Evolutionary conservation across 176 grass and related monocot genomes (phyloP).

Genomic region (Phragmites australis): DNA sequence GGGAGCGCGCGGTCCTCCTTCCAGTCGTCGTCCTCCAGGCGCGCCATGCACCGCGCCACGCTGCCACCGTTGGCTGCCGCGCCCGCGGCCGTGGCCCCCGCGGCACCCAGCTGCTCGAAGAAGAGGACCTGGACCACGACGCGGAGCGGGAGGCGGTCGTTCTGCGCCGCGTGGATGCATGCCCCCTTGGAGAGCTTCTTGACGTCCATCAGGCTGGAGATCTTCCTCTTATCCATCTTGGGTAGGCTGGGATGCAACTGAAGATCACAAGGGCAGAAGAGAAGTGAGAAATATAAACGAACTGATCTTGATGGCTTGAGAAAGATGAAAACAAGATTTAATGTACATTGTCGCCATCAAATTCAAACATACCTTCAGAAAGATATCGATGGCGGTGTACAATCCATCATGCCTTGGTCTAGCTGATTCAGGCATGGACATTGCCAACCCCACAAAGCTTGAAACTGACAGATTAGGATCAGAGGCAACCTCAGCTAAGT

Average conservation of each 20-base stretch:
- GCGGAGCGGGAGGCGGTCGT: conserved; percentile 67
- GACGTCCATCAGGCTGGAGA: conserved; percentile 64
- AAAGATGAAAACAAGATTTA: not conserved
- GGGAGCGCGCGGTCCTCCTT: conserved; percentile 25
- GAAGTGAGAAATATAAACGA: not conserved
- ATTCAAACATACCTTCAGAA: conserved; percentile 56
- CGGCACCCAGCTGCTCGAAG: conserved; percentile 67
- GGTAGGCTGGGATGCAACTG: conserved; percentile 60
- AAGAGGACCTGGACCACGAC: conserved; percentile 75
- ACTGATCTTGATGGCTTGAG: not conserved
- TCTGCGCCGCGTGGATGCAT: conserved; percentile 76
- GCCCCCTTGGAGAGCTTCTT: conserved; percentile 76
- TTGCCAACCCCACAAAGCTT: conserved; percentile 50
- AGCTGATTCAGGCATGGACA: conserved; percentile 57
- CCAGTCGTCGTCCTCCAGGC: conserved; percentile 32
- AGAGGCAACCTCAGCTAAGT: conserved; percentile 54
- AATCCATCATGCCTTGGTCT: conserved; percentile 58
- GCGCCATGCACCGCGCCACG: conserved; percentile 23
- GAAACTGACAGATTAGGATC: conserved; percentile 63
- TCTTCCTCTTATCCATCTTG: conserved; percentile 65
- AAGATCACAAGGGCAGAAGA: not conserved
- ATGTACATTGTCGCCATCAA: not conserved
- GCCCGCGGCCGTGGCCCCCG: not conserved
- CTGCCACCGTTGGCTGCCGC: not conserved
- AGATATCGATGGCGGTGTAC: conserved; percentile 67